Evolutionary conservation across 2,329 filamentous ascomycete genomes (phyloP).

Genomic region (Berkeleyomyces basicola): DNA sequence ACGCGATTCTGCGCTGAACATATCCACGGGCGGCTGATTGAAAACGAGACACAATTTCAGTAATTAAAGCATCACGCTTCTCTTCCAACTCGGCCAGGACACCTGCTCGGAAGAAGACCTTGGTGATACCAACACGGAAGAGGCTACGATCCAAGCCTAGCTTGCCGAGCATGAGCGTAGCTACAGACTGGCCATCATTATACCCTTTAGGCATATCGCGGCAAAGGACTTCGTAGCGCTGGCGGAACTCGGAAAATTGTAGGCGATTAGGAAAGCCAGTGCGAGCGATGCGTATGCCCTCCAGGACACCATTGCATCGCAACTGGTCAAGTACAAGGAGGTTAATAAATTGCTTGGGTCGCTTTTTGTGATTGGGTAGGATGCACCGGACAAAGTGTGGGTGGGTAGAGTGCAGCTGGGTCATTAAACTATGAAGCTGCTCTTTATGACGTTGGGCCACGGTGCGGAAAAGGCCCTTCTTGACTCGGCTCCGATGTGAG

Average conservation of each 20-base stretch:
- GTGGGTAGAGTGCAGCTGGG: slow-evolving; percentile 84
- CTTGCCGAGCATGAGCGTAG: slow-evolving; percentile 75
- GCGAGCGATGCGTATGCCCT: slow-evolving; percentile 90
- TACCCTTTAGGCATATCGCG: slow-evolving; percentile 77
- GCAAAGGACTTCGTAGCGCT: slow-evolving; percentile 90
- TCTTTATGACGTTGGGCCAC: slow-evolving; percentile 96
- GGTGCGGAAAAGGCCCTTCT: slow-evolving; percentile 92
- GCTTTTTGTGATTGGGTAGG: slow-evolving; percentile 93
- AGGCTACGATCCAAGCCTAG: slow-evolving; percentile 70
- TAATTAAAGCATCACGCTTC: slow-evolving; percentile 79
- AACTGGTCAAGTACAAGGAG: slow-evolving; percentile 91
- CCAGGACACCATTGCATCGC: slow-evolving; percentile 97
- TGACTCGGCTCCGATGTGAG: slow-evolving; percentile 57
- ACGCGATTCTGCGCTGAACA: slow-evolving; percentile 68
- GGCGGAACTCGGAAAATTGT: slow-evolving; percentile 82
- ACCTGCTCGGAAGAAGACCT: slow-evolving; percentile 94
- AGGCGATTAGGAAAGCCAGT: slow-evolving; percentile 94
- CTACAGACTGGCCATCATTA: slow-evolving; percentile 73
- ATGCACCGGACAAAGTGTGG: slow-evolving; percentile 98
- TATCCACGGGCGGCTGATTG: slow-evolving; percentile 87
- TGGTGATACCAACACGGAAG: slow-evolving; percentile 87
- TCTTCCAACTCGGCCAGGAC: slow-evolving; percentile 95
- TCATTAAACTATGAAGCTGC: slow-evolving; percentile 91
- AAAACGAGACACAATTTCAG: slow-evolving; percentile 84
- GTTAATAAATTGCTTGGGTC: slow-evolving; percentile 80